phyloP scores from a whole-genome alignment of 352 stramenopile species.

The Globisporangium canariense region DNA sequence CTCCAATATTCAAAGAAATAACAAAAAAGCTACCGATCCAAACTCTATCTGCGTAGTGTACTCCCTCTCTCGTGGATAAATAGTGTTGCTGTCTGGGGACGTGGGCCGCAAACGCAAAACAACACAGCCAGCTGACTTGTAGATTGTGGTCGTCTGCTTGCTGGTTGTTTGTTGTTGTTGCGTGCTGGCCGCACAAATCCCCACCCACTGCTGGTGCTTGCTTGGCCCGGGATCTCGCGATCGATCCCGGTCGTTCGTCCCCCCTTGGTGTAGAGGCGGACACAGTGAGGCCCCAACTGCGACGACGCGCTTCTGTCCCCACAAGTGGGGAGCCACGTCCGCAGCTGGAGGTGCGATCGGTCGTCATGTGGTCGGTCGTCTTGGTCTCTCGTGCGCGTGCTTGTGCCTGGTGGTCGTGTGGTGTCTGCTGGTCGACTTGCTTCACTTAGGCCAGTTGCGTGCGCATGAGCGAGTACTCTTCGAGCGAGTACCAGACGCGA shows the following conservation, averaged over 20 bases:
- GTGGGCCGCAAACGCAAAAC: neutral
- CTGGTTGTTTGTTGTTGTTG: neutral
- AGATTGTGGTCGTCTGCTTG: neutral
- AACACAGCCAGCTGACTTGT: neutral
- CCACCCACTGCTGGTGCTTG: conserved; percentile 8
- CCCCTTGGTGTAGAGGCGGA: neutral
- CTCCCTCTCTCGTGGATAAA: conserved; percentile 4
- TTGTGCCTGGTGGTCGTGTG: neutral
- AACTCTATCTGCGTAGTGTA: conserved; percentile 13
- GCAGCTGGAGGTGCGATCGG: conserved; percentile 6
- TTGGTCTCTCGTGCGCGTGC: neutral
- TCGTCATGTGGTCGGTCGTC: conserved; percentile 8
- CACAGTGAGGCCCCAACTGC: conserved; percentile 12
- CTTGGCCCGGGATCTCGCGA: conserved; percentile 7
- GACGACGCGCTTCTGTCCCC: neutral
- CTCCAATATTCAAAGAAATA: conserved; percentile 6
- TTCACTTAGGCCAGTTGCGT: conserved; percentile 19
- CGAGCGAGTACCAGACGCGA: conserved; percentile 70
- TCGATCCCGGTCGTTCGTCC: conserved; percentile 10
- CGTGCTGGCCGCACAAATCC: neutral
- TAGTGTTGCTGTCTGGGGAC: conserved; percentile 2
- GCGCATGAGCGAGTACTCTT: conserved; percentile 60
- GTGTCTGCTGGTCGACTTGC: conserved; percentile 6
- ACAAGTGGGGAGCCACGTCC: conserved; percentile 3
- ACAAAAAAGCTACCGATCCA: conserved; percentile 1